These are phyloP conservation scores for Rhododendron kiyosumense DNA, from an alignment of 148 eudicot species.

Conservation along the genomic window DNA sequence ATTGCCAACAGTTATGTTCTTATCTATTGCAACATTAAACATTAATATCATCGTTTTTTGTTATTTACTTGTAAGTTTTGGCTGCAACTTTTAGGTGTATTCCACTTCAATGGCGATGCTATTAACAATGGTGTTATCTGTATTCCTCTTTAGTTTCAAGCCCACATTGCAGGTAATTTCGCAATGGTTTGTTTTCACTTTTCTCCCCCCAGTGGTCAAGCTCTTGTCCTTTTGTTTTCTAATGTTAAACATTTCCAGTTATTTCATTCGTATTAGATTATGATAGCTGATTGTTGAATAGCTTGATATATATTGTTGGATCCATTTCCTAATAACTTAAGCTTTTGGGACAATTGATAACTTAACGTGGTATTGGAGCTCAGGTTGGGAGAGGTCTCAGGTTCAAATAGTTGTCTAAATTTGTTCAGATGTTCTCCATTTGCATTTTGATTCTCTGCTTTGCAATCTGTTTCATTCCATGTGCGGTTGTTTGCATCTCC, in stretches of 20 bases:
- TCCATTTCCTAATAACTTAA: neutral
- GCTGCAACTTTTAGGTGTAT: conserved; percentile 57
- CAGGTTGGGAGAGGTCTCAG: neutral
- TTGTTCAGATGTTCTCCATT: neutral
- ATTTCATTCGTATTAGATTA: neutral
- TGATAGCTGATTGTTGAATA: neutral
- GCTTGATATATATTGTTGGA: neutral
- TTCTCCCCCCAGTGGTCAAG: neutral
- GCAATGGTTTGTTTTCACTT: neutral
- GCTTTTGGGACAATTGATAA: neutral
- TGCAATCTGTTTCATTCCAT: neutral
- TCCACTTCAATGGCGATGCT: conserved; percentile 99
- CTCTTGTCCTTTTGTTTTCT: neutral
- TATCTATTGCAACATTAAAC: neutral
- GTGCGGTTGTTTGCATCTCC: neutral
- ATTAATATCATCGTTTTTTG: neutral
- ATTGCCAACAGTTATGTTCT: neutral
- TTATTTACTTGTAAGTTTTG: neutral
- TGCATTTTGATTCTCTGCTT: neutral
- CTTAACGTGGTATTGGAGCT: neutral
- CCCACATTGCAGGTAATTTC: conserved; percentile 78
- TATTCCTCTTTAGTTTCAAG: conserved; percentile 69
- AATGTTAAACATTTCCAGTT: neutral
- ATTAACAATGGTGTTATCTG: conserved; percentile 79
- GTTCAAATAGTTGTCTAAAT: neutral